Percentiles rank a stretch among this genome's conserved stretches.
Evolutionary conservation across 352 stramenopile genomes (phyloP).

Genomic region (Globisporangium cylindrosporum): DNA sequence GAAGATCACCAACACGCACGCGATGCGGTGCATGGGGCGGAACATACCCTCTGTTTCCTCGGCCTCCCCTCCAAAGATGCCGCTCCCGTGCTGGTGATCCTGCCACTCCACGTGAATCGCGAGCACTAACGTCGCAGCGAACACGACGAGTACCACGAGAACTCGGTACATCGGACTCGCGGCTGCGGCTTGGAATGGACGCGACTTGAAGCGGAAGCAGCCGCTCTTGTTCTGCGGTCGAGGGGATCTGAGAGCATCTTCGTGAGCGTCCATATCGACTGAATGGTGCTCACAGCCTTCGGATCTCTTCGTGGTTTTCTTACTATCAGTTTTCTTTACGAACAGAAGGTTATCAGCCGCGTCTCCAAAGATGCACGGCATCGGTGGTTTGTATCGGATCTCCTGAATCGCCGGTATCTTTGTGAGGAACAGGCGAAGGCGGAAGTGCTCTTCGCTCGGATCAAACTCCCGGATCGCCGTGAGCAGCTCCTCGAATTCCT

Average conservation of each 20-base stretch:
- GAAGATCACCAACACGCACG: constrained; percentile 16
- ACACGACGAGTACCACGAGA: constrained; percentile 5
- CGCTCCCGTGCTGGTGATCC: constrained; percentile 16
- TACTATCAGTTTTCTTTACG: neutral
- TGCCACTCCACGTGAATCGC: constrained; percentile 24
- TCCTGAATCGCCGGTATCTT: constrained; percentile 18
- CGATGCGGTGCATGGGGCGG: constrained; percentile 15
- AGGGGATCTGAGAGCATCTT: neutral
- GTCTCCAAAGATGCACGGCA: constrained; percentile 13
- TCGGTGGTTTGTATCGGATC: constrained; percentile 18
- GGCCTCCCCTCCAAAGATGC: constrained; percentile 9
- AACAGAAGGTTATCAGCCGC: neutral
- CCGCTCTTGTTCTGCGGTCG: constrained; percentile 18
- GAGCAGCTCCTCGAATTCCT: constrained; percentile 32
- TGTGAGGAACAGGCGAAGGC: constrained; percentile 25
- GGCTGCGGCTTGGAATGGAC: constrained; percentile 22
- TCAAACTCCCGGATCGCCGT: constrained; percentile 23
- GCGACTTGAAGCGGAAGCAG: constrained; percentile 20
- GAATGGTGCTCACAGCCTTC: neutral
- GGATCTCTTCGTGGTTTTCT: neutral
- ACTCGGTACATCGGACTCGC: constrained; percentile 7
- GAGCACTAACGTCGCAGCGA: constrained; percentile 8
- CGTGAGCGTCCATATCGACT: neutral
- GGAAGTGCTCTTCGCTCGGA: constrained; percentile 23
- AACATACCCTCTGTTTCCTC: constrained; percentile 17